Percentiles rank a stretch among this genome's conserved stretches.
Evolutionary conservation across 345 rosid species (phyloP).

Genomic region (Aurinia saxatilis): DNA sequence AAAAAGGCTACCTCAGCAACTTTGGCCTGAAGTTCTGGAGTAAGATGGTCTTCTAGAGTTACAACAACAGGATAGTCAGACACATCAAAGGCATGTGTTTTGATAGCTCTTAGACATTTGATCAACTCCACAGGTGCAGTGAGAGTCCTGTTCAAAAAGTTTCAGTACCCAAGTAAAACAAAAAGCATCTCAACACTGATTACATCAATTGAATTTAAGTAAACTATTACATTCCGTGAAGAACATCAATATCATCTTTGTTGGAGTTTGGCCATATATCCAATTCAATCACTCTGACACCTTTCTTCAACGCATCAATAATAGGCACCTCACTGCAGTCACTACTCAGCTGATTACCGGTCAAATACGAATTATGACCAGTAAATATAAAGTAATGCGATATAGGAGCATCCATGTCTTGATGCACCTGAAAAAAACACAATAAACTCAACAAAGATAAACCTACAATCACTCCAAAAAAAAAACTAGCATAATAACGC

Average conservation of each 20-base stretch:
- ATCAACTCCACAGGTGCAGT: conserved; percentile 67
- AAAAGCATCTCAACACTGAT: not conserved
- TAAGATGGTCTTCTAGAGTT: conserved; percentile 84
- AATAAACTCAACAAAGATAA: not conserved
- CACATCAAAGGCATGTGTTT: conserved; percentile 60
- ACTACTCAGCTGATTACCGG: conserved; percentile 87
- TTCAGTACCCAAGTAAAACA: not conserved
- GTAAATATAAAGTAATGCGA: conserved; percentile 80
- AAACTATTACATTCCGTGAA: conserved; percentile 68
- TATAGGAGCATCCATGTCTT: conserved; percentile 76
- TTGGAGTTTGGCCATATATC: conserved; percentile 85
- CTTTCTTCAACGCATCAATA: conserved; percentile 51
- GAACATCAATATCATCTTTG: conserved; percentile 61
- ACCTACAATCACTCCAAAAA: not conserved
- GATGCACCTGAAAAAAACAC: conserved; percentile 50
- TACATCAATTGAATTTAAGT: not conserved
- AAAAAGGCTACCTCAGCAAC: conserved; percentile 55
- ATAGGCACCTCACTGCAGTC: conserved; percentile 87
- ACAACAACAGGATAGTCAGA: conserved; percentile 76
- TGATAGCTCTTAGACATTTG: conserved; percentile 66
- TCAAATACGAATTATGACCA: conserved; percentile 79
- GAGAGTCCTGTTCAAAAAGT: conserved; percentile 50
- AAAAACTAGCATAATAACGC: not conserved
- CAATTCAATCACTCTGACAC: conserved; percentile 85
- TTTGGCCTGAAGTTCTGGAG: conserved; percentile 73